Conservation (phyloP, 2,329 filamentous ascomycete species). For the Alternaria arbusti region DNA sequence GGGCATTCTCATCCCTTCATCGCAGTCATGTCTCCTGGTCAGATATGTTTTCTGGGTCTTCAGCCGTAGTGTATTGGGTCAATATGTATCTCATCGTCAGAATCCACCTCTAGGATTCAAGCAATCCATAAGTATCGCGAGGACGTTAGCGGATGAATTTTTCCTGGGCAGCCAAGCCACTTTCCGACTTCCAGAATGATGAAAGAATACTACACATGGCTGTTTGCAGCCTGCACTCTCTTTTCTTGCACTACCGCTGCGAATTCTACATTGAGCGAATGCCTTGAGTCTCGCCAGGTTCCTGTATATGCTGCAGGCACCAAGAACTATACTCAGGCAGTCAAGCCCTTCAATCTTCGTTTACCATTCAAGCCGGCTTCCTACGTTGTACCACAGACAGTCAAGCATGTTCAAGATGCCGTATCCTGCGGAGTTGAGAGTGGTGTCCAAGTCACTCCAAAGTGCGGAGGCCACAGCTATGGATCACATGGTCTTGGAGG, state of each 20-base stretch:
- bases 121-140: conserved; percentile 2
- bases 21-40: neutral
- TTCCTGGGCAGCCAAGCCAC: neutral
- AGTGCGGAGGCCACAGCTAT: conserved; percentile 68
- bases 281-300: conserved; percentile 22
- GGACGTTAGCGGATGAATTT: neutral
- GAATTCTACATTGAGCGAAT: conserved; percentile 22
- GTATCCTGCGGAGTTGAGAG: conserved; percentile 62
- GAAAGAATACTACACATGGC: conserved; percentile 3
- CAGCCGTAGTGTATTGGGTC: neutral
- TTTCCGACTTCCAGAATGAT: conserved; percentile 1
- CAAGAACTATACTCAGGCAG: conserved; percentile 32
- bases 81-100: neutral
- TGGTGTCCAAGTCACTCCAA: conserved; percentile 62
- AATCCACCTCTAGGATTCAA: neutral
- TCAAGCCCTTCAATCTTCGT: conserved; percentile 40
- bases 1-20: neutral
- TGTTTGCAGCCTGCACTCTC: conserved; percentile 11
- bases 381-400: conserved; percentile 60
- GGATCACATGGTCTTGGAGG: conserved; percentile 57
- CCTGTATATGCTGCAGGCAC: conserved; percentile 28
- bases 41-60: neutral
- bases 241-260: conserved; percentile 10
- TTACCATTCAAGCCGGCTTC: conserved; percentile 55
- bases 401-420: conserved; percentile 60